Percentiles rank a stretch among this genome's conserved stretches.
phyloP scores from a whole-genome alignment of 1,284 basidiomycete genomes.

The Hypsizygus ulmarius region DNA sequence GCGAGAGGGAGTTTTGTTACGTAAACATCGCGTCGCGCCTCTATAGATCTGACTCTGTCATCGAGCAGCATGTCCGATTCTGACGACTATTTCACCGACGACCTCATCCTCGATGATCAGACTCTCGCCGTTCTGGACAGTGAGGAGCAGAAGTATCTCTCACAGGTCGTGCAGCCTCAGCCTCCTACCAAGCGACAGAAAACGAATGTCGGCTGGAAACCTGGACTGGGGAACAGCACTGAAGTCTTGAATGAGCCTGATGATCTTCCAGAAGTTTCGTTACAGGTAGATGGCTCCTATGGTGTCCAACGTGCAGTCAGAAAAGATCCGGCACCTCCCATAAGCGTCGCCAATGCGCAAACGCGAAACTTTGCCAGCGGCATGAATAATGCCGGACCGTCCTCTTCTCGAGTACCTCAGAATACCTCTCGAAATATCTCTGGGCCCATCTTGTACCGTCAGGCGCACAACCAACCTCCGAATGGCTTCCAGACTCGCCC shows the following conservation, averaged over 20 bases:
- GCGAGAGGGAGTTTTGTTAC: constrained; percentile 12
- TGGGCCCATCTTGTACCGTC: constrained; percentile 5
- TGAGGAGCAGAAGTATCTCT: constrained; percentile 52
- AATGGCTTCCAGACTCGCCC: constrained; percentile 4
- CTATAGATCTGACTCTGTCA: neutral
- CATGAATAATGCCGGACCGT: neutral
- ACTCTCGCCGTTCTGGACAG: constrained; percentile 59
- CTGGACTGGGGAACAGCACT: constrained; percentile 24
- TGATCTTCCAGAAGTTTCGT: constrained; percentile 57
- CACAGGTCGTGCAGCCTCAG: constrained; percentile 25
- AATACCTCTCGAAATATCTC: neutral
- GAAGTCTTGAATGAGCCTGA: constrained; percentile 40
- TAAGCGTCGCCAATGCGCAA: neutral
- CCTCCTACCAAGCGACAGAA: constrained; percentile 59
- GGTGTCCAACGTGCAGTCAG: constrained; percentile 18
- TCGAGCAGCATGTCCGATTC: constrained; percentile 51
- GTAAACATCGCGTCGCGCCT: constrained; percentile 13
- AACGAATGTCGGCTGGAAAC: constrained; percentile 40
- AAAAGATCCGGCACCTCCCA: neutral
- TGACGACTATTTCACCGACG: constrained; percentile 64
- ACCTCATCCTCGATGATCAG: constrained; percentile 61
- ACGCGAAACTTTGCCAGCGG: neutral
- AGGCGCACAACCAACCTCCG: constrained; percentile 6
- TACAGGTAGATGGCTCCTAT: constrained; percentile 36
- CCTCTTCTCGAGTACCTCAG: neutral